Evolutionary conservation across 2,329 filamentous ascomycete genomes (phyloP), one percentile per base, ranked within the genome.

Genomic region (Shiraia sp.): DNA sequence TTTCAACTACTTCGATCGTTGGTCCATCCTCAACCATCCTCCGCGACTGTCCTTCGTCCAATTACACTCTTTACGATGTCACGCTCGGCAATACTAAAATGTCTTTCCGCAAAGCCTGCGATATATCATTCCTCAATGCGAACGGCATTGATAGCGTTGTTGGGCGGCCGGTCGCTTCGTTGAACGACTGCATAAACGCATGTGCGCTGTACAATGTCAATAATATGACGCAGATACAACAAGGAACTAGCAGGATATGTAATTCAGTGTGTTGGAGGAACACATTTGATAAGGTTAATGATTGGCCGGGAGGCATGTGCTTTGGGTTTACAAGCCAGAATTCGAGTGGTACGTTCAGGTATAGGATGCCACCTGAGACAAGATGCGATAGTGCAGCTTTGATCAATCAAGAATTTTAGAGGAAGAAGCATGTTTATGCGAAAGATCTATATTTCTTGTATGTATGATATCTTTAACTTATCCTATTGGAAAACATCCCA

Each of bases 31-130:
- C 49, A 2, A 53, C 47, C 14, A 40, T 53, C 23, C 36, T 43
- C 12, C 49, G 43, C 36, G 49, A 53, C 41, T 53, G 46, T 33
- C 46, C 46, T 9, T 53, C 47, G 17, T 53, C 47, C 26, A 50
- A 53, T 32, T 27, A 47, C 39, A 36, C 46, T n/a, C 26, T 53
- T 19, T 48, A 53, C 39, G 32, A 25, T 28, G 39, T 42, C 12
- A 45, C 32, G 25, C 26, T 40, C 19, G 46, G 49, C 32, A 17
- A 22, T 32, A 47, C 29, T 12, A 30, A 22, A 10, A 47, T 42
- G 32, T 41, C 30, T 10, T 52, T 47, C 37, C 40, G 49, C 36
- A 49, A 53, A 34, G 38, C 35, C 1, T 50, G 46, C 33, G 19
- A 29, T 6, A 27, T 39, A 9, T 45, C 44, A 5, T 44, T 47